These are phyloP conservation scores for Sonneratia caseolaris DNA, from an alignment of 345 rosid genomes.

Conservation along the genomic window DNA sequence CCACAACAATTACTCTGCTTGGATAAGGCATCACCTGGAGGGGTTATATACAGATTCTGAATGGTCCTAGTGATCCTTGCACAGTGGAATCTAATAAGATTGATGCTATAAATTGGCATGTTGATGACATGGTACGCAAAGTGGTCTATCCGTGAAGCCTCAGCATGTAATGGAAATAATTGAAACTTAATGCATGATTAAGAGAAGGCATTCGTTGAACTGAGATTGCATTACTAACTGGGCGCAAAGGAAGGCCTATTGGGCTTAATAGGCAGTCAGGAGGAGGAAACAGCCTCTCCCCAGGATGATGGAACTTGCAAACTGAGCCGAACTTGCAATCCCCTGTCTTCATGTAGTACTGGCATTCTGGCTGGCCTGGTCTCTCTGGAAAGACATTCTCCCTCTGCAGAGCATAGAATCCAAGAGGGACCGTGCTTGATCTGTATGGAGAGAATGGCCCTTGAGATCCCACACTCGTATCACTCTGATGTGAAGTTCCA, in stretches of 20 bases:
- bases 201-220: neutral
- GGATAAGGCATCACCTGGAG: neutral
- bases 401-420: constrained; percentile 69
- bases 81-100: neutral
- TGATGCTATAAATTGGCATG: neutral
- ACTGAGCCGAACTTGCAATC: constrained; percentile 97
- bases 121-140: too few species aligned
- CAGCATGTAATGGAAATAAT: neutral
- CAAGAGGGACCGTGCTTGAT: constrained; percentile 59
- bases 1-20: neutral
- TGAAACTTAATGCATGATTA: neutral
- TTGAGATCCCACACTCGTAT: constrained; percentile 46
- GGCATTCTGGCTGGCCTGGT: constrained; percentile 93
- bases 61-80: neutral
- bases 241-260: constrained; percentile 90
- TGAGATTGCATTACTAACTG: constrained; percentile 38
- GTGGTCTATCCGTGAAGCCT: neutral
- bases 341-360: constrained; percentile 97
- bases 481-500: constrained; percentile 54
- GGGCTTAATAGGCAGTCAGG: constrained; percentile 86
- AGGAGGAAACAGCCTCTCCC: constrained; percentile 82
- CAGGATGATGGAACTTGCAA: constrained; percentile 92
- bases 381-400: constrained; percentile 91
- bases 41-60: neutral
- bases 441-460: constrained; percentile 47